Conservation (phyloP, 345 rosid species). For the Ricinus communis region DNA sequence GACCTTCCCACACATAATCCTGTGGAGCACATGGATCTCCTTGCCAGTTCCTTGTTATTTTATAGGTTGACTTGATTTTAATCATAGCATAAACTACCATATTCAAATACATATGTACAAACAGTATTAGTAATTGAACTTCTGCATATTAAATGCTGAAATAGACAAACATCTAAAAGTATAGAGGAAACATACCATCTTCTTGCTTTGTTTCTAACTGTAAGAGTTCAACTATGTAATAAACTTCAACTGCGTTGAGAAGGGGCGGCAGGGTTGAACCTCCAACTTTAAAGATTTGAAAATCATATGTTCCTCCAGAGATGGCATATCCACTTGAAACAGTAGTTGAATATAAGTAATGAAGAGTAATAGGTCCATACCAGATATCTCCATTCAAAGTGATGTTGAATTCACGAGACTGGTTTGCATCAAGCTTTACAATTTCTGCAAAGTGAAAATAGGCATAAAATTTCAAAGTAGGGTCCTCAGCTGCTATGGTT, state of each 20-base stretch:
- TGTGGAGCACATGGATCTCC: slow-evolving; percentile 61
- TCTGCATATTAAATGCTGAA: too few species aligned
- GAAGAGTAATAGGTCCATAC: slow-evolving; percentile 19
- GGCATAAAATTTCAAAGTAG: slow-evolving; percentile 29
- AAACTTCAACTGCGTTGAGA: slow-evolving; percentile 56
- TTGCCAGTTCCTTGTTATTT: slow-evolving; percentile 39
- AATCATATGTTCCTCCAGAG: slow-evolving; percentile 21
- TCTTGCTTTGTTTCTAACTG: slow-evolving; percentile 10
- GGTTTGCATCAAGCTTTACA: slow-evolving; percentile 34
- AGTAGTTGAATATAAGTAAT: neutral
- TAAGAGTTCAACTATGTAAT: slow-evolving; percentile 13
- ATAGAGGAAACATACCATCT: slow-evolving; percentile 44
- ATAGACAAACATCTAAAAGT: too few species aligned
- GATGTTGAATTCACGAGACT: slow-evolving; percentile 41
- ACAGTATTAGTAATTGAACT: too few species aligned
- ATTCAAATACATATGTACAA: too few species aligned
- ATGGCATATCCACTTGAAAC: neutral
- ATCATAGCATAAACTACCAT: slow-evolving; percentile 38
- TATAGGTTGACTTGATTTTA: slow-evolving; percentile 35
- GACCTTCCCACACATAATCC: slow-evolving; percentile 46
- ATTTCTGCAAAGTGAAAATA: slow-evolving; percentile 55
- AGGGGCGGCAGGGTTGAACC: slow-evolving; percentile 51
- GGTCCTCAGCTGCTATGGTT: neutral
- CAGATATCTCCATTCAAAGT: slow-evolving; percentile 32
- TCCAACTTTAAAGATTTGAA: slow-evolving; percentile 14